Percentiles rank a stretch among this genome's conserved stretches.
Conservation (phyloP, 192 early-diverging fungal species). For the Coemansia sp. region DNA sequence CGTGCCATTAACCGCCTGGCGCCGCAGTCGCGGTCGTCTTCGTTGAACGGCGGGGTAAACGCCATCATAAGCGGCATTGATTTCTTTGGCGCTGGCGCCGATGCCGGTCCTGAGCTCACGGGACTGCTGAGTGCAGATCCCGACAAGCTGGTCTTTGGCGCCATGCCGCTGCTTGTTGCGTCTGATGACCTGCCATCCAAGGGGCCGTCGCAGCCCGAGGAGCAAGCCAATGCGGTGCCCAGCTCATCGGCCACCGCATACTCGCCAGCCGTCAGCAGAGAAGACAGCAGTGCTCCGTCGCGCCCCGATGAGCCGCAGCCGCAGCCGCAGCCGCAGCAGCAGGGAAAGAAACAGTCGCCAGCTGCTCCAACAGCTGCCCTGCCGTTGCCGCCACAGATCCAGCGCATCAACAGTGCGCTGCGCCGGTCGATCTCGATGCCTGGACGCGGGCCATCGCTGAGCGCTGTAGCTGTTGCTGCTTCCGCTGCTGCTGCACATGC, state of each 20-base stretch:
- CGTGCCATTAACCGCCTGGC: conserved; percentile 38
- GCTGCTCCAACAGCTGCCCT: conserved; percentile 1
- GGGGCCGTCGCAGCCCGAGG: not conserved
- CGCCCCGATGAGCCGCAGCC: too few species aligned
- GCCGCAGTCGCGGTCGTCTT: conserved; percentile 16
- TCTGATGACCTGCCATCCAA: not conserved
- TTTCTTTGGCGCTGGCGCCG: conserved; percentile 25
- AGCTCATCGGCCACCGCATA: conserved; percentile 19
- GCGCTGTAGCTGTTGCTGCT: not conserved
- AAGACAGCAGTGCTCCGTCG: not conserved
- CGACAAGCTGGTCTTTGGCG: conserved; percentile 31
- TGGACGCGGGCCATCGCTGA: conserved; percentile 1
- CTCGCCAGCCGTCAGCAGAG: not conserved
- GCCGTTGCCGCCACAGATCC: conserved; percentile 13
- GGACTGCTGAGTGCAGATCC: conserved; percentile 45
- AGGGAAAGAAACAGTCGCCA: not conserved
- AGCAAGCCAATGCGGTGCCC: not conserved
- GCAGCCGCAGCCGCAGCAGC: not conserved
- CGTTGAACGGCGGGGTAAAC: conserved; percentile 9
- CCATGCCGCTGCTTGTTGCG: not conserved
- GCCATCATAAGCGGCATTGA: conserved; percentile 47
- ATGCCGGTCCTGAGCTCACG: conserved; percentile 40
- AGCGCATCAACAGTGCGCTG: conserved; percentile 19
- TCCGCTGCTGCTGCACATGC: not conserved
- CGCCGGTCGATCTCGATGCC: conserved; percentile 54